A percentile compares a stretch with the other conserved stretches of the same genome.
phyloP scores from a whole-genome alignment of 2,329 filamentous ascomycete genomes.

The Didymella segeticola region DNA sequence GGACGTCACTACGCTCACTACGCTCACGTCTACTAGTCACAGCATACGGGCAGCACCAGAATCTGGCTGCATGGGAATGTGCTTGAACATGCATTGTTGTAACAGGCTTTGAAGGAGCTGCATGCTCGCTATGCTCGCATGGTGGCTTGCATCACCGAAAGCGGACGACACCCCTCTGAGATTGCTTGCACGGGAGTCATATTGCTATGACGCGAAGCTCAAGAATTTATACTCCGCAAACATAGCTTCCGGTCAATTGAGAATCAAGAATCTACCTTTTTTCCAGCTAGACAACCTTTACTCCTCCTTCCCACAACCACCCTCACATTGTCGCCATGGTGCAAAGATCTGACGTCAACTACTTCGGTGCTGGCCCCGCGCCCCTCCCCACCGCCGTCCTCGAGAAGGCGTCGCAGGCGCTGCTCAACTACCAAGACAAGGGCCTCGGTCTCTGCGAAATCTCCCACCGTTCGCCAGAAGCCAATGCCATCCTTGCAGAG shows the following conservation, averaged over 20 bases:
- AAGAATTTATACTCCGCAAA: slow-evolving; percentile 25
- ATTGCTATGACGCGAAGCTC: slow-evolving; percentile 34
- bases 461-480: slow-evolving; percentile 82
- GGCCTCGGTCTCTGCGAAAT: slow-evolving; percentile 90
- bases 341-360: slow-evolving; percentile 75
- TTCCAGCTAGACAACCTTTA: slow-evolving; percentile 5
- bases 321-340: slow-evolving; percentile 62
- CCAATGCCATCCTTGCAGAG: slow-evolving; percentile 78
- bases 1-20: slow-evolving; percentile 33
- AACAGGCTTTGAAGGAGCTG: slow-evolving; percentile 5
- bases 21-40: slow-evolving; percentile 25
- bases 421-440: slow-evolving; percentile 80
- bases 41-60: slow-evolving; percentile 15
- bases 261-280: slow-evolving; percentile 5
- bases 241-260: slow-evolving; percentile 12
- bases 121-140: slow-evolving; percentile 4
- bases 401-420: slow-evolving; percentile 74
- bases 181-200: slow-evolving; percentile 32
- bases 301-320: slow-evolving; percentile 9
- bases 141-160: slow-evolving; percentile 23
- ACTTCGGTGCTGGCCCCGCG: slow-evolving; percentile 93
- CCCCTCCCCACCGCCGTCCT: slow-evolving; percentile 81
- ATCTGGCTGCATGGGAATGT: slow-evolving; percentile 6
- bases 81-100: slow-evolving; percentile 5
- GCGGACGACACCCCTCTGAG: slow-evolving; percentile 26